A percentile compares a stretch with the other conserved stretches of the same genome.
These are phyloP conservation scores for Incumbomyces delicatus DNA, from an alignment of 2,329 filamentous ascomycete genomes.

Conservation along the genomic window DNA sequence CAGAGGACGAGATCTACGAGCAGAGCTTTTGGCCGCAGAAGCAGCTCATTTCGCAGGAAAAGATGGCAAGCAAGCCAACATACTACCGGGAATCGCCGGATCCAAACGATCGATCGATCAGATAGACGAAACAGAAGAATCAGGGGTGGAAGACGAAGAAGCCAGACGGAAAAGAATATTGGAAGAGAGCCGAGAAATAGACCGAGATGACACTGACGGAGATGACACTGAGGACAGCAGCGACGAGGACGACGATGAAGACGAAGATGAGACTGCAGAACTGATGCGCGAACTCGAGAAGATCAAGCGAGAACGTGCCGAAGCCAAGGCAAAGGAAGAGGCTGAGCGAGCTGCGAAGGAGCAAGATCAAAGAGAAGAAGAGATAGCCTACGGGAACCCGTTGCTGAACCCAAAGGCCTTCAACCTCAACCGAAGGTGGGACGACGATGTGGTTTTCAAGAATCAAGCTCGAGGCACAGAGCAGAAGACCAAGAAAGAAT, in stretches of 20 bases:
- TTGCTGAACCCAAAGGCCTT: conserved; percentile 82
- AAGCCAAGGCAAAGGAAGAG: conserved; percentile 72
- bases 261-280: conserved; percentile 77
- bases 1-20: conserved; percentile 66
- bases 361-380: conserved; percentile 70
- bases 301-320: conserved; percentile 77
- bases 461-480: conserved; percentile 95
- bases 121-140: conserved; percentile 27
- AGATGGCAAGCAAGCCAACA: conserved; percentile 50
- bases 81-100: conserved; percentile 21
- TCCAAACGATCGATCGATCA: conserved; percentile 57
- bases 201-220: conserved; percentile 57
- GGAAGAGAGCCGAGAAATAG: conserved; percentile 78
- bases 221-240: conserved; percentile 53
- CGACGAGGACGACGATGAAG: conserved; percentile 57
- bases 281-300: conserved; percentile 88
- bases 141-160: conserved; percentile 40
- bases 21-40: conserved; percentile 83
- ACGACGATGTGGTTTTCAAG: conserved; percentile 98
- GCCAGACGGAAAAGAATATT: conserved; percentile 78
- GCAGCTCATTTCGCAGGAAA: conserved; percentile 79
- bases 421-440: conserved; percentile 79
- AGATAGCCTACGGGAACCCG: conserved; percentile 88
- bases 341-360: conserved; percentile 70
- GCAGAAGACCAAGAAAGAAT: conserved; percentile 83